Base-by-base conservation (phyloP, 352 stramenopile genomes). In the Phytophthora sp. region DNA sequence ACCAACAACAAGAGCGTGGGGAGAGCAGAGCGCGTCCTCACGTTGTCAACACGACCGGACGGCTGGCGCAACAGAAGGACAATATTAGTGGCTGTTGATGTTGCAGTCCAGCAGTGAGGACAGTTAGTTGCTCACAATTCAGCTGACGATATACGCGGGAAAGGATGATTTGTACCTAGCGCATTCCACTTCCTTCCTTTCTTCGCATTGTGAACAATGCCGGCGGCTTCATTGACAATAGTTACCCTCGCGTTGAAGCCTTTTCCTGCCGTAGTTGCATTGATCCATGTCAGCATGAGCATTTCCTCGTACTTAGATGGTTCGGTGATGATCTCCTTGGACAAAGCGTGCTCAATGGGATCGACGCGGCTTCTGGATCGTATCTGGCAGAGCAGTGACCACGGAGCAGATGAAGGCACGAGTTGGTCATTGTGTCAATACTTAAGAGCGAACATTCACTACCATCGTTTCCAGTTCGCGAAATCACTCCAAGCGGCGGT, bases 231-330 rank as follows among this genome's bases (percentile, higher is more conserved):
- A 2, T 26, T 66, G 9, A 45, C 36, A 35, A 30, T 30, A 23
- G 29, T 54, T 18, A 33, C 15, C 20, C 30, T 66, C 11, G 58
- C 31, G n/a, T 41, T 65, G 21, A 63, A 21, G 8, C 16, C 46
- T 13, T 39, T 21, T 35, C 53, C 45, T 53, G 44, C 26, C 7
- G 45, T 69, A 6, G 27, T 29, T 5, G 30, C 27, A 1, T 60
- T 66, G 18, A 13, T 33, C 2, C 63, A 70, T 47, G 46, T 70
- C 12, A 20, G 13, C n/a, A 9, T 26, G 16, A 26, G 13, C 2
- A 66, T 71, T n/a, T 61, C 63, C 7, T 66, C 55, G 7, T 66
- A 41, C 36, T 35, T 70, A 38, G 63, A 70, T 18, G 36, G 18
- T 6, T 70, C 45, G 3, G 38, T 54, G 38, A 46, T 56, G 62